Evolutionary conservation across 768 basidiomycete genomes (phyloP).

Genomic region (Stropharia rugosoannulata): DNA sequence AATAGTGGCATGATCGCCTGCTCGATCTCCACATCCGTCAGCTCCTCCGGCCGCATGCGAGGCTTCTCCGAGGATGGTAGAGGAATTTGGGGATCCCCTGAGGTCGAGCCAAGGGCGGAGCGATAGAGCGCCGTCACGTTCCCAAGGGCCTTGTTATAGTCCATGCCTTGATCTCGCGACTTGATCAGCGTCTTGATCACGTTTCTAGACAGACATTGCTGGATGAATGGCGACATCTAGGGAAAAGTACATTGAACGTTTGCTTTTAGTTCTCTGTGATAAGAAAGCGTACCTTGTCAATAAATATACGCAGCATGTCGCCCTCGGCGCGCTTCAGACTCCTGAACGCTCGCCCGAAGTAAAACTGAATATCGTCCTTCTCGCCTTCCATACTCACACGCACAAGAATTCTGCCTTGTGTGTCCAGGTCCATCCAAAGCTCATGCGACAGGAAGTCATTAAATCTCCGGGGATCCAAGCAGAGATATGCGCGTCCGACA

Average conservation of each 20-base stretch:
- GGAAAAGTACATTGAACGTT: neutral
- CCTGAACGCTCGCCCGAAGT: slow-evolving; percentile 94
- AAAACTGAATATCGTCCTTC: slow-evolving; percentile 97
- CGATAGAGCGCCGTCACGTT: slow-evolving; percentile 81
- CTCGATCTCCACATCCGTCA: slow-evolving; percentile 94
- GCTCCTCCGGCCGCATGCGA: slow-evolving; percentile 72
- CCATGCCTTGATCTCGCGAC: slow-evolving; percentile 50
- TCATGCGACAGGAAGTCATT: slow-evolving; percentile 91
- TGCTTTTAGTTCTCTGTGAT: neutral
- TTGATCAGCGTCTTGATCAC: slow-evolving; percentile 82
- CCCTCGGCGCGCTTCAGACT: slow-evolving; percentile 89
- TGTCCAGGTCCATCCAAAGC: slow-evolving; percentile 88
- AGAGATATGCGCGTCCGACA: slow-evolving; percentile 88
- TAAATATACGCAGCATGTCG: slow-evolving; percentile 94
- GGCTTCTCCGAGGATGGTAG: slow-evolving; percentile 75
- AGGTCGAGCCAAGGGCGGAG: slow-evolving; percentile 65
- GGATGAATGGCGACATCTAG: slow-evolving; percentile 93
- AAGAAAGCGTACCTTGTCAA: slow-evolving; percentile 78
- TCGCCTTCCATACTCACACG: slow-evolving; percentile 98
- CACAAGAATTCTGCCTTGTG: slow-evolving; percentile 78
- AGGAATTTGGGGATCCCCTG: slow-evolving; percentile 75
- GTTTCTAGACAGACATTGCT: slow-evolving; percentile 76
- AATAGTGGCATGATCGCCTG: slow-evolving; percentile 88
- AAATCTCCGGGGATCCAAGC: slow-evolving; percentile 85
- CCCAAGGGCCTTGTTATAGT: slow-evolving; percentile 89